Evolutionary conservation across 2,329 filamentous ascomycete genomes (phyloP).

Genomic region (Seiridium unicorne): DNA sequence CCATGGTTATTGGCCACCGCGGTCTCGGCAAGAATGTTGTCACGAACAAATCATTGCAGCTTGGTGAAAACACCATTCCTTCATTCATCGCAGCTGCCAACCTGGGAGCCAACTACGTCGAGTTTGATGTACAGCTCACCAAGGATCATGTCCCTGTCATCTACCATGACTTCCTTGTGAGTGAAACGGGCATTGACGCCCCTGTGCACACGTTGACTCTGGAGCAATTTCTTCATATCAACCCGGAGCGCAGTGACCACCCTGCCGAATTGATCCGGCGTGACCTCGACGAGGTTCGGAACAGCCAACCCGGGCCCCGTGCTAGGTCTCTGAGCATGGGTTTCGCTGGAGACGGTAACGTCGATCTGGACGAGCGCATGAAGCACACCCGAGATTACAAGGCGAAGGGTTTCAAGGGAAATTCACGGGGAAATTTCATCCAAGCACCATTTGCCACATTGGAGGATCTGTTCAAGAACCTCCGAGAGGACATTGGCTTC

Average conservation of each 20-base stretch:
- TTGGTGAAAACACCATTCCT: conserved; percentile 93
- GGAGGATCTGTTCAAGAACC: conserved; percentile 84
- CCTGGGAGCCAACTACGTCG: conserved; percentile 74
- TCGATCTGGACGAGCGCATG: conserved; percentile 73
- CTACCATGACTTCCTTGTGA: conserved; percentile 97
- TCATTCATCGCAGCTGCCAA: conserved; percentile 97
- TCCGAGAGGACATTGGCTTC: conserved; percentile 84
- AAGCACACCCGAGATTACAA: conserved; percentile 97
- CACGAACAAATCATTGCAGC: conserved; percentile 80
- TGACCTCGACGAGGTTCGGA: conserved; percentile 26
- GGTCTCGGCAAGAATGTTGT: conserved; percentile 88
- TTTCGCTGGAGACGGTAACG: conserved; percentile 39
- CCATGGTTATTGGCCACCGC: conserved; percentile 74
- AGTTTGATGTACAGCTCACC: conserved; percentile 92
- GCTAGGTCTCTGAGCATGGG: conserved; percentile 57
- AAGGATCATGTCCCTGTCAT: conserved; percentile 98
- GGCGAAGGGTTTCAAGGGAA: conserved; percentile 91
- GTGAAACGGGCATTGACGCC: conserved; percentile 94
- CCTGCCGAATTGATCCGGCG: conserved; percentile 22
- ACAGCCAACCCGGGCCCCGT: conserved; percentile 28
- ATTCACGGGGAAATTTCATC: conserved; percentile 90
- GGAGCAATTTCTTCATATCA: conserved; percentile 93
- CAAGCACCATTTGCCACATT: conserved; percentile 94
- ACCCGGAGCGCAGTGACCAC: conserved; percentile 51
- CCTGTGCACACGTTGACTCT: conserved; percentile 93